phyloP scores from a whole-genome alignment of 371 early-diverging fungal species.

The Mortierella sp. region DNA sequence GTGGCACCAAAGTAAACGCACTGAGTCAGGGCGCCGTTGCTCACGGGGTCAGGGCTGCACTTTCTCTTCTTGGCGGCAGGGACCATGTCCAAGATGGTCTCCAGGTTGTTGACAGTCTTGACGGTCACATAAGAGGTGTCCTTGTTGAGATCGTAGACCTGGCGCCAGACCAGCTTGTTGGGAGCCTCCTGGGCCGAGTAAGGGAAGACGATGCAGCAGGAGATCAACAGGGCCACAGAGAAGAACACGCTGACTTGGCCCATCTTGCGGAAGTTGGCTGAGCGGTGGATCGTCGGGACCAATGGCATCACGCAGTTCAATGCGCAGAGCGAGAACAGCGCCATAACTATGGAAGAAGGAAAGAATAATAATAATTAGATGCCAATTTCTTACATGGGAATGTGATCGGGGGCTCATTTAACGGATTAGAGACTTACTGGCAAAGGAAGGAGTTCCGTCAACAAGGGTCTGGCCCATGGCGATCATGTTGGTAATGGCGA shows the following conservation, averaged over 20 bases:
- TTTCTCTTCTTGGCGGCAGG: conserved; percentile 32
- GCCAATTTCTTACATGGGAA: neutral
- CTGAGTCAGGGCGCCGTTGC: conserved; percentile 32
- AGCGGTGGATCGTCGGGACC: conserved; percentile 56
- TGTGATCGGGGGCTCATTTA: neutral
- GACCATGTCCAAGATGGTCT: conserved; percentile 56
- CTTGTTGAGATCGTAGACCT: conserved; percentile 32
- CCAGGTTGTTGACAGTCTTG: conserved; percentile 60
- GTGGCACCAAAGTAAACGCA: conserved; percentile 42
- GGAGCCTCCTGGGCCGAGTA: conserved; percentile 39
- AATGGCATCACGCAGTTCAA: conserved; percentile 55
- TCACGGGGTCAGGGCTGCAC: conserved; percentile 46
- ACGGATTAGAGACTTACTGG: conserved; percentile 49
- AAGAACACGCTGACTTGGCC: conserved; percentile 42
- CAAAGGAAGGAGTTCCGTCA: conserved; percentile 72
- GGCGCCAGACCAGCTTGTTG: conserved; percentile 40
- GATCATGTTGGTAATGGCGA: conserved; percentile 46
- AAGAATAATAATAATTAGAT: neutral
- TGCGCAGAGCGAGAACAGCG: conserved; percentile 43
- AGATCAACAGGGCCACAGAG: conserved; percentile 24
- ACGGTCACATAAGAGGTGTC: conserved; percentile 36
- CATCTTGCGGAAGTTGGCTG: conserved; percentile 52
- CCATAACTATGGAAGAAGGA: conserved; percentile 34
- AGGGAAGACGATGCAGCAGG: conserved; percentile 36
- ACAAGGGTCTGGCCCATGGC: conserved; percentile 69